Evolutionary conservation across 2,329 filamentous ascomycete genomes (phyloP).

Genomic region (Aspergillus fumigatus): DNA sequence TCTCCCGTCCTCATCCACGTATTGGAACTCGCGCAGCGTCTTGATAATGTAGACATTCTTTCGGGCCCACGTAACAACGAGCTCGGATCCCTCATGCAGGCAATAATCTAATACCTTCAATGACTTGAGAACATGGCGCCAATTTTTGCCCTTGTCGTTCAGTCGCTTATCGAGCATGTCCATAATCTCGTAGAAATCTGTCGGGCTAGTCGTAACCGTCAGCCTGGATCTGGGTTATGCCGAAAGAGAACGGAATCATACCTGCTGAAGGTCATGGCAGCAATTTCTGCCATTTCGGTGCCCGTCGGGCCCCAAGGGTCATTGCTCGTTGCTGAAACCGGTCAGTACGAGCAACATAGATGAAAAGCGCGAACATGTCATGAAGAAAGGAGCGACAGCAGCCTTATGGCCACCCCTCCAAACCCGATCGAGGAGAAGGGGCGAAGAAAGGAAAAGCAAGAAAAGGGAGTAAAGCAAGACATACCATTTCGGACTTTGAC

Average conservation of each 20-base stretch:
- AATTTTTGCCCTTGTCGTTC: constrained; percentile 99
- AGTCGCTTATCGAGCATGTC: constrained; percentile 98
- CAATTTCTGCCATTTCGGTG: constrained; percentile 98
- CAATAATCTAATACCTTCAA: constrained; percentile 98
- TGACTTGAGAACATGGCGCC: constrained; percentile 96
- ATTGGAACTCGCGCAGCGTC: constrained; percentile 93
- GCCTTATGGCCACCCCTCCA: background rate
- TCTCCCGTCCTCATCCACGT: constrained; percentile 89
- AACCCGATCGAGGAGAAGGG: background rate
- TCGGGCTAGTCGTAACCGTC: constrained; percentile 58
- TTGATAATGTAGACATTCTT: constrained; percentile 99
- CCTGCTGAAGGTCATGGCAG: constrained; percentile 97
- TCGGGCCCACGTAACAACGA: constrained; percentile 95
- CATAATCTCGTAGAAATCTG: constrained; percentile 99
- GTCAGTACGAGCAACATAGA: constrained; percentile 1
- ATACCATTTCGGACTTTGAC: constrained; percentile 97
- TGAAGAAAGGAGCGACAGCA: constrained; percentile 1
- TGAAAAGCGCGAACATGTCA: background rate
- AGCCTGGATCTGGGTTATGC: background rate
- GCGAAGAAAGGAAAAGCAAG: background rate
- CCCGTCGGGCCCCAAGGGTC: constrained; percentile 98
- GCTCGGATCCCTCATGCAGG: constrained; percentile 91
- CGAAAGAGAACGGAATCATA: constrained; percentile 39
- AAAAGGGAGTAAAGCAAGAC: constrained; percentile 27
- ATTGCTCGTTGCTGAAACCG: constrained; percentile 82